These are phyloP conservation scores for Rhodotorula sphaerocarpa DNA, from an alignment of 768 basidiomycete species.

Conservation along the genomic window DNA sequence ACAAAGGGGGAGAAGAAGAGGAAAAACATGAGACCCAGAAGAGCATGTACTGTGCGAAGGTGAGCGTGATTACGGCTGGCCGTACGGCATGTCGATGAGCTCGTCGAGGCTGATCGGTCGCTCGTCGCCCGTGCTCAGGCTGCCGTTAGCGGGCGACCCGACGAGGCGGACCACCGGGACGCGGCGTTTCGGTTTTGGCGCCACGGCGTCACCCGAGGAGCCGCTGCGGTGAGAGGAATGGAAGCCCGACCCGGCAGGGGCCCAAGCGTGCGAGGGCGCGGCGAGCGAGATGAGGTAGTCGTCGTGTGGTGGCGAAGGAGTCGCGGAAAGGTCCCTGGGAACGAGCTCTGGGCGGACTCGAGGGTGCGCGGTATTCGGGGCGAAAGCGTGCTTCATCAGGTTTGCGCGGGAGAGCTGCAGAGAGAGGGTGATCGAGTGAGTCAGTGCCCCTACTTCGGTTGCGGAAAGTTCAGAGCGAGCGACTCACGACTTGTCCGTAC, in stretches of 20 bases:
- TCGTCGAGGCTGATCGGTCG: conserved; percentile 23
- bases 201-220: not conserved
- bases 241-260: conserved; percentile 10
- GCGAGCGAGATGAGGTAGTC: conserved; percentile 34
- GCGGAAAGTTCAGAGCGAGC: not conserved
- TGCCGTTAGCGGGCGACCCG: not conserved
- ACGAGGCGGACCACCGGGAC: not conserved
- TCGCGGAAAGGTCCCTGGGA: not conserved
- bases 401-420: conserved; percentile 18
- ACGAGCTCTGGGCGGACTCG: not conserved
- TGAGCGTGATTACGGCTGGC: no score
- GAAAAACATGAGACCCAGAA: no score
- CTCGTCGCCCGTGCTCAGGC: conserved; percentile 14
- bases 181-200: not conserved
- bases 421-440: not conserved
- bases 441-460: no score
- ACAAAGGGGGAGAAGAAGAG: no score
- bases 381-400: conserved; percentile 2
- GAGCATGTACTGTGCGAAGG: no score
- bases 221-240: not conserved
- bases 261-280: conserved; percentile 23
- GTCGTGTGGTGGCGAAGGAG: conserved; percentile 20
- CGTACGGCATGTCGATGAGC: not conserved
- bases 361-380: not conserved
- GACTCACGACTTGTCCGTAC: not conserved